A percentile compares a stretch with the other conserved stretches of the same genome.
Evolutionary conservation across 345 rosid species (phyloP).

Genomic region (Eucalyptus tenuipes): DNA sequence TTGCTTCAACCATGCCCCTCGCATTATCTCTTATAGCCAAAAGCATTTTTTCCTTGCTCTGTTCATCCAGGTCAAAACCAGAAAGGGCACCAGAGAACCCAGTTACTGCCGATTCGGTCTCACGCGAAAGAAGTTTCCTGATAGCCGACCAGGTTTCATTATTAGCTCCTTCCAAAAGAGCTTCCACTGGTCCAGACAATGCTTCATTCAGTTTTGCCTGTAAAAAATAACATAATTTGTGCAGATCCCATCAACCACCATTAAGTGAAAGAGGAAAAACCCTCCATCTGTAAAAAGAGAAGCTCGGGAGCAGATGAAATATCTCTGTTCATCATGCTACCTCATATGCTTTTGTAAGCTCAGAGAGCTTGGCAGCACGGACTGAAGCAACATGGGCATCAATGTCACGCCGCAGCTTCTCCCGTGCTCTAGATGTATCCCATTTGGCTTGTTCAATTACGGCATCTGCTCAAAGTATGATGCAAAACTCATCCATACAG

Average conservation of each 20-base stretch:
- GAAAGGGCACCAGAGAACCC: conserved; percentile 57
- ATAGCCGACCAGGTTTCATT: conserved; percentile 85
- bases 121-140: conserved; percentile 55
- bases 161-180: conserved; percentile 84
- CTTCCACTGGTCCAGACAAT: conserved; percentile 80
- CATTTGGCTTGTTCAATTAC: conserved; percentile 80
- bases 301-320: not conserved
- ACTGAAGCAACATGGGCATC: conserved; percentile 80
- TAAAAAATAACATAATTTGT: not conserved
- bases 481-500: not conserved
- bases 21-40: conserved; percentile 45
- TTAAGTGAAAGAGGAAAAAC: not conserved
- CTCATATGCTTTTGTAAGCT: conserved; percentile 67
- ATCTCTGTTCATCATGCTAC: conserved; percentile 16
- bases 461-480: conserved; percentile 46
- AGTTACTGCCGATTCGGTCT: conserved; percentile 57
- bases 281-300: not conserved
- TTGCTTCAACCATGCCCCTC: conserved; percentile 67
- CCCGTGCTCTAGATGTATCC: conserved; percentile 72
- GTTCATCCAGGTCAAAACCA: conserved; percentile 74
- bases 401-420: conserved; percentile 76
- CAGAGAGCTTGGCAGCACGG: conserved; percentile 70
- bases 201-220: conserved; percentile 74
- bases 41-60: conserved; percentile 51
- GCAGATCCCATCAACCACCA: not conserved